These are phyloP conservation scores for Suhomyces panamericanus DNA, from an alignment of 1,139 yeast species.

Conservation along the genomic window DNA sequence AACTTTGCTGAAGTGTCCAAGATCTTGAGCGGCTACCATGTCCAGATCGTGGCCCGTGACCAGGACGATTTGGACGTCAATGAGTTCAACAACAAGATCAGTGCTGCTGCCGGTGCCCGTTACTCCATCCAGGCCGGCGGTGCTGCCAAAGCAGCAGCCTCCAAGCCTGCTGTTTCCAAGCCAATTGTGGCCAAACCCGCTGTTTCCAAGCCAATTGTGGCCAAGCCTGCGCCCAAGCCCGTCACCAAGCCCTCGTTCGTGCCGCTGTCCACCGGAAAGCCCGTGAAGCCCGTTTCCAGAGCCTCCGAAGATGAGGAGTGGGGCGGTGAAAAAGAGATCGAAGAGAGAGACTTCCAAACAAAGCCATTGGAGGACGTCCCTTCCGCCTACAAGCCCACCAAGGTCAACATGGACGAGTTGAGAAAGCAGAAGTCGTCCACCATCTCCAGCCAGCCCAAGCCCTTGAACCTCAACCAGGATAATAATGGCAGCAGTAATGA, in stretches of 20 bases:
- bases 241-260: constrained; percentile 28
- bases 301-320: constrained; percentile 56
- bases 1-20: constrained; percentile 75
- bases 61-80: constrained; percentile 81
- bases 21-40: constrained; percentile 80
- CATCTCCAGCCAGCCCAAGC: constrained; percentile 42
- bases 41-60: constrained; percentile 95
- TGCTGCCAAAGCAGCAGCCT: constrained; percentile 21
- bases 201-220: constrained; percentile 24
- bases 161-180: too few species aligned
- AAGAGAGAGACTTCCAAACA: constrained; percentile 66
- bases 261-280: constrained; percentile 45
- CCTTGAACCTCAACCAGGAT: constrained; percentile 21
- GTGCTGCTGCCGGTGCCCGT: constrained; percentile 94
- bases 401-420: constrained; percentile 45
- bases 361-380: constrained; percentile 62
- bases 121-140: constrained; percentile 60
- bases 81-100: constrained; percentile 72
- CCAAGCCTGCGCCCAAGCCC: constrained; percentile 15
- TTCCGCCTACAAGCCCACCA: constrained; percentile 70
- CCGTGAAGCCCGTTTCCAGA: constrained; percentile 24
- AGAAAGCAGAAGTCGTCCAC: constrained; percentile 51
- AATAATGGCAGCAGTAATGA: constrained; percentile 27
- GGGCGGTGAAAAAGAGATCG: constrained; percentile 62
- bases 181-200: constrained; percentile 27